Percentiles rank a stretch among this genome's conserved stretches.
Evolutionary conservation across 768 basidiomycete species (phyloP).

Genomic region (Lentinus brumalis): DNA sequence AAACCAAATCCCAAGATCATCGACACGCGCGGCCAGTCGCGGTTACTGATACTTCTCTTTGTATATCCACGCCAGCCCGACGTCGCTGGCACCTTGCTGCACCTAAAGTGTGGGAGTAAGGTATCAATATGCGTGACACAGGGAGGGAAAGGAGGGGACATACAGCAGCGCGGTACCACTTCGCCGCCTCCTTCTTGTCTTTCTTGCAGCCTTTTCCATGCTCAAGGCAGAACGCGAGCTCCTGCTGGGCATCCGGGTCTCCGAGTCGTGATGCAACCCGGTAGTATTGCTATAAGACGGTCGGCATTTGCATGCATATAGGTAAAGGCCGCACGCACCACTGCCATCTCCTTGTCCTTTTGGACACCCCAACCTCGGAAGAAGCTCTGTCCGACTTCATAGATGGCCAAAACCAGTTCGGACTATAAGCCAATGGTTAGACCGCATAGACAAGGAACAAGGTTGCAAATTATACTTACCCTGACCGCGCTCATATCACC

Average conservation of each 20-base stretch:
- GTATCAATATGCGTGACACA: neutral
- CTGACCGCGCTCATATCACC: slow-evolving; percentile 59
- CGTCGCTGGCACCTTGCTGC: slow-evolving; percentile 72
- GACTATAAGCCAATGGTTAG: slow-evolving; percentile 40
- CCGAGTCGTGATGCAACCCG: slow-evolving; percentile 81
- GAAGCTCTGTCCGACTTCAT: slow-evolving; percentile 92
- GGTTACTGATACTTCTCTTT: slow-evolving; percentile 72
- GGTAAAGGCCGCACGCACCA: slow-evolving; percentile 50
- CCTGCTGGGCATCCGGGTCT: slow-evolving; percentile 84
- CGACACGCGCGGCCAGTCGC: neutral
- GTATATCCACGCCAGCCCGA: slow-evolving; percentile 90
- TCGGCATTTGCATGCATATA: neutral
- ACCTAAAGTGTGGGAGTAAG: neutral
- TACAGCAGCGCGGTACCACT: slow-evolving; percentile 89
- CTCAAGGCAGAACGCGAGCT: slow-evolving; percentile 81
- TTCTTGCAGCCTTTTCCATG: slow-evolving; percentile 91
- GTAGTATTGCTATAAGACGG: slow-evolving; percentile 70
- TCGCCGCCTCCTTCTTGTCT: slow-evolving; percentile 81
- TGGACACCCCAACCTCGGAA: slow-evolving; percentile 89
- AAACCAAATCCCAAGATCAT: neutral
- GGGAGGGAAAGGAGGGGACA: slow-evolving; percentile 26
- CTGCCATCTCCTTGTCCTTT: slow-evolving; percentile 89
- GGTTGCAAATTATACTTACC: slow-evolving; percentile 34
- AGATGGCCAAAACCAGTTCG: slow-evolving; percentile 86
- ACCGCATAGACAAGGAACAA: neutral